Base-by-base conservation (phyloP, 2,329 filamentous ascomycete species). In the Penicillium palitans region DNA sequence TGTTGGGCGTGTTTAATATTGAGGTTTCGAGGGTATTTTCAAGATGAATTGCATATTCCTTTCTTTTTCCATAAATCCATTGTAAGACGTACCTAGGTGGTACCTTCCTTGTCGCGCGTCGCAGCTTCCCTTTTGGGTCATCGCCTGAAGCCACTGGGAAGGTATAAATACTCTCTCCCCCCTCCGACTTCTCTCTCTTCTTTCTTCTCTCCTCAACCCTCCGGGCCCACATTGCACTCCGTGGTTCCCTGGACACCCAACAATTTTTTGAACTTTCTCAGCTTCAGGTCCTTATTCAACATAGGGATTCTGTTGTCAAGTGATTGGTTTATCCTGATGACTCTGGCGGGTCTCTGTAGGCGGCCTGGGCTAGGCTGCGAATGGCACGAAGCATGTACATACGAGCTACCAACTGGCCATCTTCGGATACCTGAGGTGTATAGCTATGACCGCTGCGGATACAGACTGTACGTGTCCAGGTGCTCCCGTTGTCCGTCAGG, bases 1-100 rank as follows among this genome's bases (percentile, higher is more conserved):
- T 59, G 59, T 63, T 62, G 46, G 51, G 62, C 39, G 54, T 60
- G 54, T 54, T 51, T 59, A 35, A 61, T 59, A 62, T 56, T 51
- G 56, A 41, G 44, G 33, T 19, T 35, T 58, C 19, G 6, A 46
- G 15, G 31, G n/a, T 42, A 42, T 35, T 51, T 15, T 37, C 15
- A 17, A 44, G 48, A 59, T 35, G n/a, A 49, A 57, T 31, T 59
- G 53, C 53, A 61, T 60, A 57, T 37, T 53, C 39, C 39, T 35
- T 57, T 31, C 12, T 53, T 24, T 17, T 29, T 37, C 2, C n/a
- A 8, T 9, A 4, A 21, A 15, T 35, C 4, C 8, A 21, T 10
- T 15, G 2, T 7, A 33, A 17, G 45, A 17, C 8, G 15, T 49
- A 21, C 19, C 19, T 21, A 21, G 19, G 19, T 21, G 9, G 15